phyloP scores from a whole-genome alignment of 2,329 filamentous ascomycete species.

The Macroventuria anomochaeta region DNA sequence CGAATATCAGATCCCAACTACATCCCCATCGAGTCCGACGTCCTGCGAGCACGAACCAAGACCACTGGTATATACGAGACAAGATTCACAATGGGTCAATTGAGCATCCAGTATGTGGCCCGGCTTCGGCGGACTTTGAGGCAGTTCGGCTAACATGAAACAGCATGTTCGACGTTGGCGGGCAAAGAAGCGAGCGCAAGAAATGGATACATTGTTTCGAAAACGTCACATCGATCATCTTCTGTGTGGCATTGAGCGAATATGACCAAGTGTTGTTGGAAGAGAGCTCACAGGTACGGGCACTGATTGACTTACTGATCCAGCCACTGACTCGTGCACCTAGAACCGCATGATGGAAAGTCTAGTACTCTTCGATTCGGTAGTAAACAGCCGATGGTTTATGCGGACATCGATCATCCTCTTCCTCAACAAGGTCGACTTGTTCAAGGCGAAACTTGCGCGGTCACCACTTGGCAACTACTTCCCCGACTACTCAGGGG shows the following conservation, averaged over 20 bases:
- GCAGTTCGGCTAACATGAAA: slow-evolving; percentile 40
- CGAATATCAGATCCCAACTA: slow-evolving; percentile 86
- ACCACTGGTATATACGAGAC: slow-evolving; percentile 99
- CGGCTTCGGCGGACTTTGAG: slow-evolving; percentile 28
- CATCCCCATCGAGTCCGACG: slow-evolving; percentile 91
- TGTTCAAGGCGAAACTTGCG: slow-evolving; percentile 93
- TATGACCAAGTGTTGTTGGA: slow-evolving; percentile 97
- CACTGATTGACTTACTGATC: slow-evolving; percentile 10
- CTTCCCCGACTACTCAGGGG: slow-evolving; percentile 96
- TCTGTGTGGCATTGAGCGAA: slow-evolving; percentile 96
- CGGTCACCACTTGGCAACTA: slow-evolving; percentile 92
- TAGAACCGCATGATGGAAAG: slow-evolving; percentile 99
- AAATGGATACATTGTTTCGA: slow-evolving; percentile 99
- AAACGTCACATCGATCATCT: slow-evolving; percentile 99
- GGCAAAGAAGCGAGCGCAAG: slow-evolving; percentile 95
- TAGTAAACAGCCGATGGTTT: slow-evolving; percentile 99
- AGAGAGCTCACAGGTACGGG: slow-evolving; percentile 89
- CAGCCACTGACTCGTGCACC: slow-evolving; percentile 31
- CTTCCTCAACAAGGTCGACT: slow-evolving; percentile 98
- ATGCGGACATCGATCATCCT: slow-evolving; percentile 98
- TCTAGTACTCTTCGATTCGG: slow-evolving; percentile 92
- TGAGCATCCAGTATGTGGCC: slow-evolving; percentile 90
- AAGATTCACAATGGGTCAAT: slow-evolving; percentile 95
- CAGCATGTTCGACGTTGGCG: slow-evolving; percentile 99
- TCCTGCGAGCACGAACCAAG: slow-evolving; percentile 93